These are phyloP conservation scores for Jacaranda mimosifolia DNA, from an alignment of 257 asterid species.

Conservation along the genomic window DNA sequence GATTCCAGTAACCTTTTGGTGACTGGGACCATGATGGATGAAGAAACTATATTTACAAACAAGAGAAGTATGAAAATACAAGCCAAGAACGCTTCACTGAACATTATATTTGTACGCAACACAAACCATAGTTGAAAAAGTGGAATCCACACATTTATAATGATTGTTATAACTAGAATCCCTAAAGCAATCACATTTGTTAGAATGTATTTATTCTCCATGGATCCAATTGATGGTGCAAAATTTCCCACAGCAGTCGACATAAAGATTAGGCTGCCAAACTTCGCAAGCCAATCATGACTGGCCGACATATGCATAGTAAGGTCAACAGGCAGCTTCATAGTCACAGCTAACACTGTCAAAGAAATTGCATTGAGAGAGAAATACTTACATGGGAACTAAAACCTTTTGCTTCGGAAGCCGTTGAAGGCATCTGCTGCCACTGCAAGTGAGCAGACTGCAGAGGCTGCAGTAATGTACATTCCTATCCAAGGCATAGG, in stretches of 20 bases:
- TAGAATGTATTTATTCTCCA: conserved; percentile 38
- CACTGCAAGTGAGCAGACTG: conserved; percentile 46
- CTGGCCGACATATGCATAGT: conserved; percentile 36
- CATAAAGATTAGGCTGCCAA: conserved; percentile 45
- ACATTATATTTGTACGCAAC: neutral
- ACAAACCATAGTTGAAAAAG: neutral
- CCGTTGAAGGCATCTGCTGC: conserved; percentile 50
- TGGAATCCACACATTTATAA: neutral
- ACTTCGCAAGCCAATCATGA: conserved; percentile 39
- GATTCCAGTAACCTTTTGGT: neutral
- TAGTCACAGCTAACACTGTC: conserved; percentile 48
- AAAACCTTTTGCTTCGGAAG: conserved; percentile 40
- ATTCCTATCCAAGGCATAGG: conserved; percentile 49
- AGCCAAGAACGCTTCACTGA: neutral
- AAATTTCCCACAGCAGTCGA: conserved; percentile 41
- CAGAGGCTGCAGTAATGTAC: too few species aligned
- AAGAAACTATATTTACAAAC: neutral
- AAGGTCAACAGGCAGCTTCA: conserved; percentile 56
- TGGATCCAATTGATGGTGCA: too few species aligned
- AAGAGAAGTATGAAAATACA: neutral
- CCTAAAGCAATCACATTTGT: neutral
- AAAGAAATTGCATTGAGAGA: conserved; percentile 49
- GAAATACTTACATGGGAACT: conserved; percentile 53
- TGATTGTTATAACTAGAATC: neutral
- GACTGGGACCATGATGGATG: neutral